Percentiles rank a stretch among this genome's conserved stretches.
phyloP scores from a whole-genome alignment of 306 rosid genomes.

The Rubus idaeus region DNA sequence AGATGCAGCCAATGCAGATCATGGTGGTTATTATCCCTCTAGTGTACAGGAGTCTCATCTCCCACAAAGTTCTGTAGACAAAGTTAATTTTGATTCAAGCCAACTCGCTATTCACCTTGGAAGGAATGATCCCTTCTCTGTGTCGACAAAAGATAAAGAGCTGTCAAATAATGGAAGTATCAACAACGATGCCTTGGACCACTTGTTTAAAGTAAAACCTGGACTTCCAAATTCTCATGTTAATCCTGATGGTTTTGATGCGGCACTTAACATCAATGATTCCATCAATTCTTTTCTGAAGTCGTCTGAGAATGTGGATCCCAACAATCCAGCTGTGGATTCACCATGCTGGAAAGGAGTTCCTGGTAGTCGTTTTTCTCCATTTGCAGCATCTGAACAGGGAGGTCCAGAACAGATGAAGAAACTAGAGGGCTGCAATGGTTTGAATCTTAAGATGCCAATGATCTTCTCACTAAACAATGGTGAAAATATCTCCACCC shows the following conservation, averaged over 20 bases:
- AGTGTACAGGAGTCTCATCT: conserved; percentile 33
- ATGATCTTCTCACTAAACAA: conserved; percentile 26
- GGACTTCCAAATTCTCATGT: conserved; percentile 41
- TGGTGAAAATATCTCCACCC: conserved; percentile 37
- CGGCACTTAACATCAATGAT: conserved; percentile 40
- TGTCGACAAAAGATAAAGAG: conserved; percentile 41
- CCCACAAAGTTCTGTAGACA: conserved; percentile 29
- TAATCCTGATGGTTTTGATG: conserved; percentile 40
- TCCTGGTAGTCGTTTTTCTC: conserved; percentile 42
- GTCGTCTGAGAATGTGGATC: conserved; percentile 59
- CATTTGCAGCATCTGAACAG: conserved; percentile 41
- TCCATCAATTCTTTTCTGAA: conserved; percentile 45
- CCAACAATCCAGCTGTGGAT: conserved; percentile 70
- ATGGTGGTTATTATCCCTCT: conserved; percentile 31
- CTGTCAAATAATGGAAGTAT: conserved; percentile 28
- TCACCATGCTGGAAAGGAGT: conserved; percentile 99
- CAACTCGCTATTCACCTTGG: conserved; percentile 46
- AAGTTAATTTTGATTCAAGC: conserved; percentile 37
- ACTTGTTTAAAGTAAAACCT: conserved; percentile 32
- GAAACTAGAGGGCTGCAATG: conserved; percentile 35
- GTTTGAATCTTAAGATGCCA: conserved; percentile 38
- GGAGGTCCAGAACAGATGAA: conserved; percentile 31
- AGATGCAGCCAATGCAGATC: conserved; percentile 30
- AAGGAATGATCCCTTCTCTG: conserved; percentile 38
- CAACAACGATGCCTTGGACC: conserved; percentile 36